Evolutionary conservation across 116 monocot genomes (phyloP).

Genomic region (Cymodocea nodosa): DNA sequence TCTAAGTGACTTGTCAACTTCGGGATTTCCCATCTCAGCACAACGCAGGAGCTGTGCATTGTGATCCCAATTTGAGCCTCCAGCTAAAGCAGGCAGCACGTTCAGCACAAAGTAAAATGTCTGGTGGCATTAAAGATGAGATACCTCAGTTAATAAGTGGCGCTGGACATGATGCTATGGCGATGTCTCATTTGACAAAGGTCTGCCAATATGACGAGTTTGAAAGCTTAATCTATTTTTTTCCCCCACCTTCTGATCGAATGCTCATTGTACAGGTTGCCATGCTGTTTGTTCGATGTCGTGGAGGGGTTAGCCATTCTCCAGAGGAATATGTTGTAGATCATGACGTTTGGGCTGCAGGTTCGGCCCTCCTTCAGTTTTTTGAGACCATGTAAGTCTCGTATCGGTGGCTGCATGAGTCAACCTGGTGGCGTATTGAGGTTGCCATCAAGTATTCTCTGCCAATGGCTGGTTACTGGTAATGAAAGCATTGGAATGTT

Average conservation of each 20-base stretch:
- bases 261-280: conserved; percentile 28
- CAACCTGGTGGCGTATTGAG: too few species aligned
- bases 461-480: too few species aligned
- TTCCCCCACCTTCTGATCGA: neutral
- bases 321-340: conserved; percentile 64
- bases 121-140: conserved; percentile 16
- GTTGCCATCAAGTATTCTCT: too few species aligned
- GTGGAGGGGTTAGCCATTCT: conserved; percentile 83
- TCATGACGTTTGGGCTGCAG: conserved; percentile 84
- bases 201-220: conserved; percentile 9
- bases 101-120: conserved; percentile 28
- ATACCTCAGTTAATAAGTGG: conserved; percentile 79
- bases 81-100: conserved; percentile 47
- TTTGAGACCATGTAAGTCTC: conserved; percentile 20
- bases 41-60: conserved; percentile 38
- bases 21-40: conserved; percentile 31
- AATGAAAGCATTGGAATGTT: too few species aligned
- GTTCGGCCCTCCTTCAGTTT: conserved; percentile 52
- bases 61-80: conserved; percentile 42
- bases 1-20: neutral
- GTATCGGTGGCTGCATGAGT: too few species aligned
- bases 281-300: conserved; percentile 94
- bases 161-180: conserved; percentile 94
- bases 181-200: conserved; percentile 80
- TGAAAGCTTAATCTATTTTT: neutral